phyloP scores from a whole-genome alignment of 1,139 yeast genomes.

The Yamadazyma atmosphaerica region DNA sequence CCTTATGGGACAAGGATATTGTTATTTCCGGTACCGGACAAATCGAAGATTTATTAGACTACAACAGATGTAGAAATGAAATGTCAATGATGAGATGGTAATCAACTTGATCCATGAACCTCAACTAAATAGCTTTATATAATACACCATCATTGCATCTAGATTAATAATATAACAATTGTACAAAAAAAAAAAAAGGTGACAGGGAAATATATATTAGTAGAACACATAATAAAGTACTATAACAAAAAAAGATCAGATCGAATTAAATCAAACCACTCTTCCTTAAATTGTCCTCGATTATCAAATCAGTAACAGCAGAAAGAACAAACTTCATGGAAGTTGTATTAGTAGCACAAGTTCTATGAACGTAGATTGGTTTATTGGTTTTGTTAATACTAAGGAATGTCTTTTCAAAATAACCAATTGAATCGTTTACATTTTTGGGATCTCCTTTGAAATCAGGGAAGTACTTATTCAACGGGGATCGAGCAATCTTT shows the following conservation, averaged over 20 bases:
- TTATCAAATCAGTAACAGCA: constrained; percentile 90
- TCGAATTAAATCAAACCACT: constrained; percentile 69
- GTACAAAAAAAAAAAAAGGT: neutral
- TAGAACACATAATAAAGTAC: neutral
- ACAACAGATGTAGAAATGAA: constrained; percentile 82
- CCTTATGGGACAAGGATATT: constrained; percentile 82
- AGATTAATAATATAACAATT: constrained; percentile 4
- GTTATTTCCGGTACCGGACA: constrained; percentile 83
- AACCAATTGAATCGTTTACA: constrained; percentile 63
- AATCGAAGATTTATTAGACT: constrained; percentile 79
- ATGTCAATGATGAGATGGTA: constrained; percentile 84
- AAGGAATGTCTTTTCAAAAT: constrained; percentile 65
- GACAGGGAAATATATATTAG: neutral
- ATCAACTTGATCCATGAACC: constrained; percentile 7
- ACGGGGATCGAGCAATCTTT: constrained; percentile 65
- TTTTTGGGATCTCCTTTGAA: constrained; percentile 62
- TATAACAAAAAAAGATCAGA: constrained; percentile 1
- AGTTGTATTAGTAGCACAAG: constrained; percentile 93
- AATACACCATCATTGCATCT: constrained; percentile 6
- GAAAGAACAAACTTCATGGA: constrained; percentile 86
- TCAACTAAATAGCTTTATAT: constrained; percentile 2
- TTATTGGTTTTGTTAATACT: constrained; percentile 63
- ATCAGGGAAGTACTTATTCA: constrained; percentile 71
- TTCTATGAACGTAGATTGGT: constrained; percentile 85
- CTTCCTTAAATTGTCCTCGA: constrained; percentile 77